These are phyloP conservation scores for Entomortierella parvispora DNA, from an alignment of 192 early-diverging fungal species.

Conservation along the genomic window DNA sequence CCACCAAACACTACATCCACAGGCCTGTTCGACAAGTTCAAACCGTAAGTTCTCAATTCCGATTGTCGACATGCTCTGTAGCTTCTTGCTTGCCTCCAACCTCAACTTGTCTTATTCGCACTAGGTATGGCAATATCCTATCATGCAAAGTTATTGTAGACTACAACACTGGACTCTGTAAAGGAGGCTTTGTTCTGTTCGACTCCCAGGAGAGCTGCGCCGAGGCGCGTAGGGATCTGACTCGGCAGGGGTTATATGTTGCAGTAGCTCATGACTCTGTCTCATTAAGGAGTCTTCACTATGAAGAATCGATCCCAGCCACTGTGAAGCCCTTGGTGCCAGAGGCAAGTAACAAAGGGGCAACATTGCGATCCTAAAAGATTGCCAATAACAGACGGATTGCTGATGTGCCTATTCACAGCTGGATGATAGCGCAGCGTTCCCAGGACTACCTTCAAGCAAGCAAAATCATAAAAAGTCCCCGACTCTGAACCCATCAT, in stretches of 20 bases:
- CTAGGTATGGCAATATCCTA: conserved; percentile 36
- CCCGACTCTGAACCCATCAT: too few species aligned
- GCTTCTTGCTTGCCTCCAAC: too few species aligned
- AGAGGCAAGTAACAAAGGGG: conserved; percentile 7
- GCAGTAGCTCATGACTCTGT: conserved; percentile 41
- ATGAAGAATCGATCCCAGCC: neutral
- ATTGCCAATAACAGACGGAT: too few species aligned
- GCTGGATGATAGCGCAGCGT: conserved; percentile 34
- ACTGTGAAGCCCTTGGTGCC: conserved; percentile 15
- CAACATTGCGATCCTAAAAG: neutral
- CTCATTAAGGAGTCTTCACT: conserved; percentile 29
- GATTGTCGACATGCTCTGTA: too few species aligned
- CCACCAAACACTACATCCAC: conserved; percentile 18
- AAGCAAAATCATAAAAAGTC: too few species aligned
- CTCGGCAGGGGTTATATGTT: conserved; percentile 43
- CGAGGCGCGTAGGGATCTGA: conserved; percentile 28
- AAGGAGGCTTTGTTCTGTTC: conserved; percentile 42
- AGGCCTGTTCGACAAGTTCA: conserved; percentile 26
- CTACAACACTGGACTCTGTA: conserved; percentile 24
- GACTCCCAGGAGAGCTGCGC: conserved; percentile 36
- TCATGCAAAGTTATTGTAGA: conserved; percentile 34
- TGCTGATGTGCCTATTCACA: conserved; percentile 5
- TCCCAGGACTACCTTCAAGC: conserved; percentile 28
- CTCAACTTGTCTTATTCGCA: too few species aligned
- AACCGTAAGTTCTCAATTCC: conserved; percentile 37